phyloP scores from a whole-genome alignment of 1,284 basidiomycete species.

The Phlebopus sp. region DNA sequence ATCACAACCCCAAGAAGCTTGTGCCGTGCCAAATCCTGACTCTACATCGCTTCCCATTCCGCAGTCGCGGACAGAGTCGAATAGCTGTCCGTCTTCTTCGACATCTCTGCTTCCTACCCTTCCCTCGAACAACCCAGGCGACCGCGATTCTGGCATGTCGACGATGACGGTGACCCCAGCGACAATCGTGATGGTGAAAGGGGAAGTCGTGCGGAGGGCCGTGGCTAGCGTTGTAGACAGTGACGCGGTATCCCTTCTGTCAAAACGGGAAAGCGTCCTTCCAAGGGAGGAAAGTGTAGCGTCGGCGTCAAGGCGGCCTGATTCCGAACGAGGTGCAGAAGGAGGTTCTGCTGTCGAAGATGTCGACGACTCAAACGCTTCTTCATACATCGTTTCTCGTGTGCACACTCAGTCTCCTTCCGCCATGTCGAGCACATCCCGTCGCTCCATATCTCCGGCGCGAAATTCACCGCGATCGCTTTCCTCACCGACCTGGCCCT shows the following conservation, averaged over 20 bases:
- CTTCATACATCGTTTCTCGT: neutral
- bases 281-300: neutral
- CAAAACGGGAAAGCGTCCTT: constrained; percentile 15
- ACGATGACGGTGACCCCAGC: constrained; percentile 48
- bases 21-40: neutral
- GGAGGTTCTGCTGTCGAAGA: neutral
- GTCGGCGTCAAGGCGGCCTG: neutral
- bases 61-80: neutral
- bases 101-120: constrained; percentile 16
- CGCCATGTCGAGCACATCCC: too few relatives aligned
- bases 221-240: constrained; percentile 45
- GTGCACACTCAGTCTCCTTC: too few relatives aligned
- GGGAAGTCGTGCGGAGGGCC: constrained; percentile 40
- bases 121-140: constrained; percentile 14
- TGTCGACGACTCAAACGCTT: constrained; percentile 13
- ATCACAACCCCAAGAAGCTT: constrained; percentile 9
- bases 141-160: constrained; percentile 51
- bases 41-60: constrained; percentile 6
- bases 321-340: constrained; percentile 11
- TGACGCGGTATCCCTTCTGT: constrained; percentile 18
- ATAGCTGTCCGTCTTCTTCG: constrained; percentile 18
- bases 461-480: too few relatives aligned
- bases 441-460: too few relatives aligned
- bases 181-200: constrained; percentile 39
- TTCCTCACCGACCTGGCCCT: constrained; percentile 25